These are phyloP conservation scores for Citrus glauca DNA, from an alignment of 345 rosid genomes.

Conservation along the genomic window DNA sequence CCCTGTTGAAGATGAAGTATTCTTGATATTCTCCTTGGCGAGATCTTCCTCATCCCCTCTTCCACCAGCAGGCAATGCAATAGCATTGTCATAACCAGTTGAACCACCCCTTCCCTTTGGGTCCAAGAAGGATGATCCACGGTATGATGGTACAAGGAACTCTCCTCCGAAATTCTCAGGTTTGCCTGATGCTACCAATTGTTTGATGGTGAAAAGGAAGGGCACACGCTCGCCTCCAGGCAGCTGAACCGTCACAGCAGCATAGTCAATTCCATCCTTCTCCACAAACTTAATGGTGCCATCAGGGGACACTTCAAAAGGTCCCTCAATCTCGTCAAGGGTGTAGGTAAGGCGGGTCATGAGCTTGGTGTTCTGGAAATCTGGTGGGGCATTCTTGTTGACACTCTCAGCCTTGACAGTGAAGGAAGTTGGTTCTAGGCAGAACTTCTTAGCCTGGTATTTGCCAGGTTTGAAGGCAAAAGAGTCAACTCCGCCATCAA, in stretches of 20 bases:
- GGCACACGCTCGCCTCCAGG: slow-evolving; percentile 92
- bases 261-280: slow-evolving; percentile 86
- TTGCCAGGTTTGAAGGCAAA: slow-evolving; percentile 83
- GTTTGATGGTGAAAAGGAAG: slow-evolving; percentile 83
- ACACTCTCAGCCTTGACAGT: slow-evolving; percentile 90
- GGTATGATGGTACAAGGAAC: slow-evolving; percentile 75
- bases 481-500: slow-evolving; percentile 70
- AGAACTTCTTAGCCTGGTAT: slow-evolving; percentile 78
- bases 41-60: slow-evolving; percentile 97
- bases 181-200: slow-evolving; percentile 77
- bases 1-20: slow-evolving; percentile 58
- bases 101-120: slow-evolving; percentile 95
- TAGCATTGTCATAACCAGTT: slow-evolving; percentile 82
- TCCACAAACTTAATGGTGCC: slow-evolving; percentile 68
- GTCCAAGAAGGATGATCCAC: slow-evolving; percentile 86
- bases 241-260: slow-evolving; percentile 81
- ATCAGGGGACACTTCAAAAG: slow-evolving; percentile 72
- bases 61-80: slow-evolving; percentile 93
- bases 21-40: slow-evolving; percentile 78
- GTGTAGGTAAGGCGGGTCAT: slow-evolving; percentile 98
- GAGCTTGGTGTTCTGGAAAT: slow-evolving; percentile 92
- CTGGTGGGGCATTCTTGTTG: slow-evolving; percentile 79
- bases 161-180: slow-evolving; percentile 71
- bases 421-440: slow-evolving; percentile 96
- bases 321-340: slow-evolving; percentile 94